phyloP scores from a whole-genome alignment of 2,329 filamentous ascomycete species.

The Botrytis paeoniae region DNA sequence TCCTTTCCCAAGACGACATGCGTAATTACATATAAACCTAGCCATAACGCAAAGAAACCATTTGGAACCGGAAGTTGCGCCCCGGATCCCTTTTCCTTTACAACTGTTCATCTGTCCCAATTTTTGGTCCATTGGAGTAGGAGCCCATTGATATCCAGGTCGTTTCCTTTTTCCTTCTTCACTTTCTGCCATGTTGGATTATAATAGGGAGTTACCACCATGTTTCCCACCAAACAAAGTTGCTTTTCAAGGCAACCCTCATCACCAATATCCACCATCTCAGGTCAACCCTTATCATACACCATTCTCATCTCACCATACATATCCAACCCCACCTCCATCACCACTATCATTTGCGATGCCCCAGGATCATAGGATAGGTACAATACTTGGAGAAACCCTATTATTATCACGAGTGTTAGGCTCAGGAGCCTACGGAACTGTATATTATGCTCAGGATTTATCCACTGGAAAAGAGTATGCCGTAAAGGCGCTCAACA shows the following conservation, averaged over 20 bases:
- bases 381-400: slow-evolving; percentile 64
- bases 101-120: slow-evolving; percentile 15
- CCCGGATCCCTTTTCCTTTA: slow-evolving; percentile 15
- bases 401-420: slow-evolving; percentile 82
- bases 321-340: slow-evolving; percentile 6
- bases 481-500: slow-evolving; percentile 96
- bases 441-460: slow-evolving; percentile 90
- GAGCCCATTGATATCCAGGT: slow-evolving; percentile 14
- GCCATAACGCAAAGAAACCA: slow-evolving; percentile 2
- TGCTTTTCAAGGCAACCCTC: slow-evolving; percentile 5
- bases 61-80: slow-evolving; percentile 13
- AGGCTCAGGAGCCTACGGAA: slow-evolving; percentile 92
- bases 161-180: slow-evolving; percentile 12
- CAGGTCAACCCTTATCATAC: neutral
- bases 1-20: slow-evolving; percentile 5
- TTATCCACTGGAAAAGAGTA: slow-evolving; percentile 67
- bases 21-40: slow-evolving; percentile 1
- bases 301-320: slow-evolving; percentile 3
- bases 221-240: slow-evolving; percentile 3
- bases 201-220: slow-evolving; percentile 13
- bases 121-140: slow-evolving; percentile 18
- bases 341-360: slow-evolving; percentile 19
- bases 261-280: slow-evolving; percentile 7
- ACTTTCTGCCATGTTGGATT: slow-evolving; percentile 19
- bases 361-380: slow-evolving; percentile 74